Conservation (phyloP, 1,139 yeast genomes). For the Trichomonascaceae sp. region DNA sequence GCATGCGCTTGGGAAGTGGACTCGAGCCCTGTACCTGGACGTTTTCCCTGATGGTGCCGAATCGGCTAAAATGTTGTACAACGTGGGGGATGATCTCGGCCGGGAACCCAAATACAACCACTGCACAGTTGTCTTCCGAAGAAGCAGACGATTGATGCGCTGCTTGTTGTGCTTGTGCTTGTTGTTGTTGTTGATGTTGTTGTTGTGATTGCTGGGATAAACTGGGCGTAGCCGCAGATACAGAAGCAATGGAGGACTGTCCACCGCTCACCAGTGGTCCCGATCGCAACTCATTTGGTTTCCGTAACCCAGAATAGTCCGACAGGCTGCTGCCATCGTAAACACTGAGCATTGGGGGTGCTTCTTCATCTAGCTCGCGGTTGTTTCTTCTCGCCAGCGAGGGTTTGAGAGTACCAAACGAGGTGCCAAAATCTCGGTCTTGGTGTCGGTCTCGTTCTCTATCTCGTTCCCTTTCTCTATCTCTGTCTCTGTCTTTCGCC, state of each 20-base stretch:
- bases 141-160: conserved; percentile 1
- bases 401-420: conserved; percentile 21
- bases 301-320: background rate
- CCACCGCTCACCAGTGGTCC: conserved; percentile 4
- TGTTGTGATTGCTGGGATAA: conserved; percentile 2
- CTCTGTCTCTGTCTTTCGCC: conserved; percentile 1
- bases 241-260: conserved; percentile 4
- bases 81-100: conserved; percentile 57
- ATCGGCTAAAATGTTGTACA: conserved; percentile 62
- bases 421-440: conserved; percentile 10
- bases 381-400: conserved; percentile 10
- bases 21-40: conserved; percentile 29
- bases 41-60: conserved; percentile 71
- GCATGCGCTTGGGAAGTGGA: conserved; percentile 9
- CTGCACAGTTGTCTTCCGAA: conserved; percentile 35
- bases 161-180: conserved; percentile 6
- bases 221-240: conserved; percentile 1
- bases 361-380: conserved; percentile 18
- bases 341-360: conserved; percentile 25
- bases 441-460: background rate
- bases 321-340: conserved; percentile 15
- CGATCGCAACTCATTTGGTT: background rate
- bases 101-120: conserved; percentile 81
- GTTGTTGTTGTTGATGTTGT: conserved; percentile 6
- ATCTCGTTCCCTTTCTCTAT: background rate